Evolutionary conservation across 139 green algal genomes (phyloP).

Genomic region (Asterochloris erici): DNA sequence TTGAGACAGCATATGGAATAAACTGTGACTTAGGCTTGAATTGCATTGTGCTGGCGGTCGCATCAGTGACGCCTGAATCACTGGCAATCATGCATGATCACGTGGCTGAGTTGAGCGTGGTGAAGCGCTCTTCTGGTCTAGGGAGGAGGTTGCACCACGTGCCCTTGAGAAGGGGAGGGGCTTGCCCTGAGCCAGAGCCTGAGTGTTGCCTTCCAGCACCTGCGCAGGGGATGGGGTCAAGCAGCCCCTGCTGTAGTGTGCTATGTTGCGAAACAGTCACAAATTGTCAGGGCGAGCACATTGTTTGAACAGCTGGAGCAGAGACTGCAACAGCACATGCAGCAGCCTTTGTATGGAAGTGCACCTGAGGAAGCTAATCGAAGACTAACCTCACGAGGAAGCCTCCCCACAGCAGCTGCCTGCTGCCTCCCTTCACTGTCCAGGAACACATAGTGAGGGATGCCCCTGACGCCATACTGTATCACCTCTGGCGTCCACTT

Average conservation of each 20-base stretch:
- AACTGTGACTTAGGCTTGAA: too few species aligned
- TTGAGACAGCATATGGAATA: too few species aligned
- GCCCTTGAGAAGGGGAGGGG: conserved; percentile 45
- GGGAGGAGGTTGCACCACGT: conserved; percentile 28
- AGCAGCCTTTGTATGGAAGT: background rate
- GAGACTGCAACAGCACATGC: background rate
- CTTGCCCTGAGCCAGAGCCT: conserved; percentile 42
- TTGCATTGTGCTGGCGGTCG: conserved; percentile 2
- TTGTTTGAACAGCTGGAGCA: background rate
- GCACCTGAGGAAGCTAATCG: background rate
- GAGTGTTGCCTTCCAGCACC: conserved; percentile 64
- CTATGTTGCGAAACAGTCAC: background rate
- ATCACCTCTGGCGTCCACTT: conserved; percentile 78
- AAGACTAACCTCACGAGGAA: conserved; percentile 59
- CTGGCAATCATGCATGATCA: conserved; percentile 42
- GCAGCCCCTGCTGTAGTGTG: background rate
- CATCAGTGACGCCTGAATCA: background rate
- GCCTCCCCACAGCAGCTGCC: conserved; percentile 72
- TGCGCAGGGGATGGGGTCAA: background rate
- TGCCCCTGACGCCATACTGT: conserved; percentile 88
- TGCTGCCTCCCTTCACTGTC: conserved; percentile 61
- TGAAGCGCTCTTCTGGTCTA: conserved; percentile 13
- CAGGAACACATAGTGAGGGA: conserved; percentile 95
- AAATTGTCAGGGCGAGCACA: background rate
- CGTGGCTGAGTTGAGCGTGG: conserved; percentile 24